Evolutionary conservation across 2,329 filamentous ascomycete genomes (phyloP), one percentile per base, ranked within the genome.

Genomic region (Monilinia fructigena): DNA sequence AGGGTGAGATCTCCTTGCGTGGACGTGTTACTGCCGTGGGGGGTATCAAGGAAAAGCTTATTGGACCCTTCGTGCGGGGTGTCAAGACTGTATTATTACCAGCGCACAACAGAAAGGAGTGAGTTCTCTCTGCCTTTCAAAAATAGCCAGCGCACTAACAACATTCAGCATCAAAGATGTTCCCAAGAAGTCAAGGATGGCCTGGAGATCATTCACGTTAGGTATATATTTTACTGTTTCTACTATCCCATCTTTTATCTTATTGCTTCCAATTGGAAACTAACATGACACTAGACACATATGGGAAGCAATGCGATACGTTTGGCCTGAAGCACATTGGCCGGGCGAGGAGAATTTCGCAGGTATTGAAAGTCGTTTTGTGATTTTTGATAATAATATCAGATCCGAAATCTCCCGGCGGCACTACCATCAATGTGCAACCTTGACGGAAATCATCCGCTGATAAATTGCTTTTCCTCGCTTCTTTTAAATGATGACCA

Each of bases 1-100:
- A 72, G 70, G 86, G 86, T 70, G 87, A 89, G 75, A 87, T 89
- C 69, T 92, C 90, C 66, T 86, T 99, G 35, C 86, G 95, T 53
- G 95, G 95, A 28, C 88, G 93, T 70, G 90, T 99, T 66, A 92
- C 95, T 79, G 92, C 94, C 35, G 95, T 99, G 47, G 95, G 95
- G 63, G 95, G 95, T 23, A 98, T 99, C 80, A 97, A 98, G 80
- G 94, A 99, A 85, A 99, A 99, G 79, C 83, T 98, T 63, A 98
- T 99, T 75, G 95, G 95, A 28, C 95, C 11, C 82, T 96, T 75
- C 86, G 94, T 65, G 95, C 95, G 2, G 95, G 95, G 95, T 38
- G 94, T 99, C 69, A 96, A 97, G 83, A 94, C 92, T 42, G 94
- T 99, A 10, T 78, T 99, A 68, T 81, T 99, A 10, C 95, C 95